Evolutionary conservation across 768 basidiomycete species (phyloP).

Genomic region (Rhizopogon vesiculosus): DNA sequence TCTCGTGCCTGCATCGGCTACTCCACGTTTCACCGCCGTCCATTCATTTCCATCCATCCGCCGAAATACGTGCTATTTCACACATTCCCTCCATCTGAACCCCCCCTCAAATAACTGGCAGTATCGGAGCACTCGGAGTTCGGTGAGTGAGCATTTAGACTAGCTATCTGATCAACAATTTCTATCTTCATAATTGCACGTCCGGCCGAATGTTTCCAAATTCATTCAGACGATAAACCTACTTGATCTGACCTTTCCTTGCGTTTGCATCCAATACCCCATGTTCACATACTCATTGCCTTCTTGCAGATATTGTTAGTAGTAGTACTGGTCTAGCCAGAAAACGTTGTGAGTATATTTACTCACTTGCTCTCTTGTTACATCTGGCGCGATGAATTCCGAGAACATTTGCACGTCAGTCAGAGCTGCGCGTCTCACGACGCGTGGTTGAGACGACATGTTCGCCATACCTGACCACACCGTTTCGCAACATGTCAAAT

Average conservation of each 20-base stretch:
- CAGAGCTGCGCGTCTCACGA: slow-evolving; percentile 31
- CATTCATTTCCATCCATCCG: neutral
- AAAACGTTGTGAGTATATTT: neutral
- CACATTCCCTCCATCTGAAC: neutral
- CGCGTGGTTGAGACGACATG: slow-evolving; percentile 32
- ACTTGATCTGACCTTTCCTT: neutral
- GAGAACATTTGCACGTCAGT: slow-evolving; percentile 63
- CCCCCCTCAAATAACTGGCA: neutral
- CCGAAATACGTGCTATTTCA: neutral
- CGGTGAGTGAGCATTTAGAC: neutral
- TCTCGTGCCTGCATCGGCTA: neutral
- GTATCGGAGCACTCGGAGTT: neutral
- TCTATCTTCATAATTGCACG: slow-evolving; percentile 34
- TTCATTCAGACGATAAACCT: slow-evolving; percentile 5
- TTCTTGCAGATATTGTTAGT: neutral
- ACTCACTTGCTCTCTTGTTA: neutral
- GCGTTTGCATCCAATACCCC: neutral
- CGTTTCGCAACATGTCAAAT: neutral
- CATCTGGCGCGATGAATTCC: slow-evolving; percentile 35
- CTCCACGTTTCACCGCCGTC: neutral
- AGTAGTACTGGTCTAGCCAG: too few relatives aligned
- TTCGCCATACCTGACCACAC: slow-evolving; percentile 39
- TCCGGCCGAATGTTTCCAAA: slow-evolving; percentile 34
- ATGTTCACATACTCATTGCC: neutral
- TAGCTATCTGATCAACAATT: neutral